Evolutionary conservation across 495 filamentous ascomycete species (phyloP), one percentile per base, ranked within the genome.

Genomic region (Trichoderma reesei): DNA sequence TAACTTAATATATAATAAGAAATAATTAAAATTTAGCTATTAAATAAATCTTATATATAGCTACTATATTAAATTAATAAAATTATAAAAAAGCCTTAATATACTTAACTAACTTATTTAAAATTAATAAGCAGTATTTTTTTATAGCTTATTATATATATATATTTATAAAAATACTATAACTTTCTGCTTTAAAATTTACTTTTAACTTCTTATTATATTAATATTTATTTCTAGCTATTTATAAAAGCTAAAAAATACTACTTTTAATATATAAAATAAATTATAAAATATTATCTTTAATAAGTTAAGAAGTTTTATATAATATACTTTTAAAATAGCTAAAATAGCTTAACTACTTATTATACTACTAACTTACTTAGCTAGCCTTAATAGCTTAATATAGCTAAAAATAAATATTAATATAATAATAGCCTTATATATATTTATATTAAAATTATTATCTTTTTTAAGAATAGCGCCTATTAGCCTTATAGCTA

Each of bases 91-190:
- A 31, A 54, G 36, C n/a, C 16, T 34, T 64, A 41, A 64, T 33
- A 64, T 64, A 48, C 14, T 64, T 20, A 20, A 38, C 56, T 64
- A 64, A 10, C 2, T 33, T 4, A 36, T 46, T 18, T 36, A 54
- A 37, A 56, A 46, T 18, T 7, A 14, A 1, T 10, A 31, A 46
- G 37, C 14, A 46, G 37, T 54, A 64, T 54, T 54, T 33, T 16
- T 33, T 64, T 64, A 39, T 18, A 36, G 18, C 33, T 51, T 51
- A 51, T 64, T 51, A 64, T 33, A 64, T 56, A 56, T 36, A 36
- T 64, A 54, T 51, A 54, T 56, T 64, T 64, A 64, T 64, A 64
- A 64, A 54, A 34, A 31, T 34, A 46, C n/a, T 64, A 36, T 64
- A 54, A 64, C 14, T 59, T 44, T 44, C n/a, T 42, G 18, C 1